A percentile compares a stretch with the other conserved stretches of the same genome.
phyloP scores from a whole-genome alignment of 106 monocot genomes.

The Dendrobium nobile region DNA sequence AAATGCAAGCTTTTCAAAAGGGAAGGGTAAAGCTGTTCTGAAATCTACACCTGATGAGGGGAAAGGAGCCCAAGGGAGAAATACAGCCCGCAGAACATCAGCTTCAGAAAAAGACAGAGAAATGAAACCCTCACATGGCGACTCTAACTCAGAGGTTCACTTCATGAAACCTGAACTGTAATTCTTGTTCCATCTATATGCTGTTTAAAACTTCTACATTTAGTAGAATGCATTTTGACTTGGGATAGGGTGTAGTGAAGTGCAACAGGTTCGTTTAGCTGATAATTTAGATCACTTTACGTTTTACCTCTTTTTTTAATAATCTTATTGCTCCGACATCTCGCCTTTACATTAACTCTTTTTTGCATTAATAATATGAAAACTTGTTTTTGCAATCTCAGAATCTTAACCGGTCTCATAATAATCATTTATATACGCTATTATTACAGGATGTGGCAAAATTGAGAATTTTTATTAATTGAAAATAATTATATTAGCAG shows the following conservation, averaged over 20 bases:
- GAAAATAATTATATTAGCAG: too few species aligned
- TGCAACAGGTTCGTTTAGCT: not conserved
- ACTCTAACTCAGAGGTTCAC: conserved; percentile 76
- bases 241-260: not conserved
- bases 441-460: too few species aligned
- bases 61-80: conserved; percentile 72
- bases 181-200: not conserved
- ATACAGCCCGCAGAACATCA: conserved; percentile 57
- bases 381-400: not conserved
- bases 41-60: conserved; percentile 53
- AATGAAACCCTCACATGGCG: conserved; percentile 42
- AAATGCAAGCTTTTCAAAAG: conserved; percentile 54
- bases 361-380: not conserved
- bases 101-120: conserved; percentile 63
- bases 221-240: not conserved
- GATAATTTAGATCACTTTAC: not conserved
- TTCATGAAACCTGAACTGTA: not conserved
- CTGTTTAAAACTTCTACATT: not conserved
- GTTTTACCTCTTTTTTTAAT: not conserved
- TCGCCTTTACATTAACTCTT: not conserved
- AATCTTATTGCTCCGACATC: not conserved
- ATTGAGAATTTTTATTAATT: too few species aligned
- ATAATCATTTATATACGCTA: too few species aligned
- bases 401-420: too few species aligned
- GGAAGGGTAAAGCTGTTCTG: conserved; percentile 84